These are phyloP conservation scores for Tausonia pullulans DNA, from an alignment of 1,284 basidiomycete species.

Conservation along the genomic window DNA sequence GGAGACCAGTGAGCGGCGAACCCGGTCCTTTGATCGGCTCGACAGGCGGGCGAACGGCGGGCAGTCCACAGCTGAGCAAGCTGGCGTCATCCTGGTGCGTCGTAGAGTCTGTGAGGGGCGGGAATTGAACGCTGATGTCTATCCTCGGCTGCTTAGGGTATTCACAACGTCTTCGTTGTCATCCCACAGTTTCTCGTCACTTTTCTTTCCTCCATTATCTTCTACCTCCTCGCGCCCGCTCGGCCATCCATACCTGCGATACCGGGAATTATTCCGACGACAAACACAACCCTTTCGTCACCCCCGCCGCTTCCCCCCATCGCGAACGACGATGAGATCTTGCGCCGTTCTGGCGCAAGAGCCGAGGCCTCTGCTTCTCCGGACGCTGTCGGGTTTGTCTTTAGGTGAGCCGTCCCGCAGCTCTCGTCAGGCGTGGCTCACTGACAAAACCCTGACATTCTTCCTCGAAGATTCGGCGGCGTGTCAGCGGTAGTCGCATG, in stretches of 20 bases:
- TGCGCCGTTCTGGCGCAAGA: background rate
- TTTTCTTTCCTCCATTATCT: conserved; percentile 38
- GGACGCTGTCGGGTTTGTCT: conserved; percentile 64
- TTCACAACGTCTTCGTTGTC: conserved; percentile 84
- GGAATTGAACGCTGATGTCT: background rate
- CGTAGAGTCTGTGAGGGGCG: background rate
- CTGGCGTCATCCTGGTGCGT: conserved; percentile 63
- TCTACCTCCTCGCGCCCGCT: conserved; percentile 36
- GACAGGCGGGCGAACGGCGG: background rate
- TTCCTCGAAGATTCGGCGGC: conserved; percentile 51
- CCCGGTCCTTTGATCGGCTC: background rate
- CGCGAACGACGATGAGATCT: background rate
- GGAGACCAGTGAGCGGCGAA: conserved; percentile 21
- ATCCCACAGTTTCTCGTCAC: conserved; percentile 44
- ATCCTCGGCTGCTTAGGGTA: conserved; percentile 45
- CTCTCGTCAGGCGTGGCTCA: conserved; percentile 4
- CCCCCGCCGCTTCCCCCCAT: background rate
- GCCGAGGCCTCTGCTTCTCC: conserved; percentile 30
- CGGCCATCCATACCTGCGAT: conserved; percentile 20
- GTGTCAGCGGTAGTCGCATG: conserved; percentile 28
- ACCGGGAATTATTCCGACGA: background rate
- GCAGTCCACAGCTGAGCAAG: conserved; percentile 54
- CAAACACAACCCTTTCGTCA: background rate
- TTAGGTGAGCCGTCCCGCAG: conserved; percentile 43
- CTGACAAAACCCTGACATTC: background rate